Base-by-base conservation (phyloP, 2,329 filamentous ascomycete species). In the Monilinia laxa region DNA sequence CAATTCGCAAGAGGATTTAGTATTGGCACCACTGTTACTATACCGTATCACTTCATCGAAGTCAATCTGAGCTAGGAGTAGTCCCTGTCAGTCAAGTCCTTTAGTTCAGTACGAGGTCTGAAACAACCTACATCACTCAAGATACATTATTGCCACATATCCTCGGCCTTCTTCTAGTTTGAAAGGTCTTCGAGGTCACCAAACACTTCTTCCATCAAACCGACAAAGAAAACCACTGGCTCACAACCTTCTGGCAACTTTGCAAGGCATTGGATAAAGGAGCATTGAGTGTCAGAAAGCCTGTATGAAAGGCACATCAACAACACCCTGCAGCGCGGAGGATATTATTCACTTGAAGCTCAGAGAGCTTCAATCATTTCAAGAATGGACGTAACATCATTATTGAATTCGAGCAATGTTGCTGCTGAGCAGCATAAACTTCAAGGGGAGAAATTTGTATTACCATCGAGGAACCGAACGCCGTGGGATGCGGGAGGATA, bases 401-500 rank as follows among this genome's bases (percentile, higher is more conserved):
- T 77, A 54, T 69, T 77, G 68, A 77, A 77, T 67, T 69, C 69
- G 12, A 73, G 70, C 62, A 69, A 71, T 23, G 52, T 67, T 66
- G 71, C 73, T 71, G 71, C 68, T 70, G 74, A 71, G 66, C 74
- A 74, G 70, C 72, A 71, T 60, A 67, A 67, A 57, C 52, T 45
- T 65, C 52, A 28, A 42, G 66, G 68, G 20, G 68, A 66, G 28
- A 56, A 65, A 54, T 69, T 67, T 23, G 70, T 64, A 47, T 66
- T 66, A 12, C 70, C 69, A 20, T 67, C 70, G n/a, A 68, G 73
- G 49, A 77, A 70, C 70, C 71, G 75, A 59, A 77, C 74, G 12
- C 75, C 75, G 53, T 77, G 76, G 75, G 75, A 77, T 68, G 75
- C 75, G 25, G 76, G 74, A 64, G 76, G 76, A 53, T 77, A 77